These are phyloP conservation scores for Scutellaria barbata DNA, from an alignment of 257 asterid species.

Conservation along the genomic window DNA sequence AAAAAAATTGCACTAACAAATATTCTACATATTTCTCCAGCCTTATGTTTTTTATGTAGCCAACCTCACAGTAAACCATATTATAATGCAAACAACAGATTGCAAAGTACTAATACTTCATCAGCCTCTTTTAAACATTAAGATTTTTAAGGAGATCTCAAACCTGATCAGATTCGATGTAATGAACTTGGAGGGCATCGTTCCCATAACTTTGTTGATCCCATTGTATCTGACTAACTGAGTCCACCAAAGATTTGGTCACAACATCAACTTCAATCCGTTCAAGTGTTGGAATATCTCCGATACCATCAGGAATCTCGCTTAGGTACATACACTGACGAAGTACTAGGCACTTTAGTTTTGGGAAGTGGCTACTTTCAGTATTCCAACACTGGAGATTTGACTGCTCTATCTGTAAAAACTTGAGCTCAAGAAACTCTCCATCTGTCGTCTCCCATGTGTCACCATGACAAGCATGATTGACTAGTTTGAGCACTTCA, in stretches of 20 bases:
- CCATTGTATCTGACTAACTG: neutral
- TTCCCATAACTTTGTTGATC: neutral
- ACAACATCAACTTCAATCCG: neutral
- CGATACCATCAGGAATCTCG: slow-evolving; percentile 6
- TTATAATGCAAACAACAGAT: no score
- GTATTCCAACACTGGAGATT: neutral
- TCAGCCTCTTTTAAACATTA: no score
- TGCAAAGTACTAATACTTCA: no score
- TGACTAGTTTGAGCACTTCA: slow-evolving; percentile 13
- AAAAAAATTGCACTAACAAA: no score
- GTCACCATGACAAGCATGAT: neutral
- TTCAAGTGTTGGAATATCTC: slow-evolving; percentile 16
- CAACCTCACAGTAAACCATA: no score
- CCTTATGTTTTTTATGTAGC: no score
- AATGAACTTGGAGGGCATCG: neutral
- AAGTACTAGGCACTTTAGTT: slow-evolving; percentile 19
- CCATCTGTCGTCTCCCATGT: slow-evolving; percentile 10
- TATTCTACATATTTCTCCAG: no score
- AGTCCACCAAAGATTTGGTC: neutral
- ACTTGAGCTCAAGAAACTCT: neutral
- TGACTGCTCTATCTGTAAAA: neutral
- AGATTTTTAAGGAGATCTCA: no score
- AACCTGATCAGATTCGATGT: neutral
- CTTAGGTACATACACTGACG: neutral
- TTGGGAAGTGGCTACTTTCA: slow-evolving; percentile 1